Evolutionary conservation across 495 filamentous ascomycete species (phyloP).

Genomic region (Penicillium paradoxum): DNA sequence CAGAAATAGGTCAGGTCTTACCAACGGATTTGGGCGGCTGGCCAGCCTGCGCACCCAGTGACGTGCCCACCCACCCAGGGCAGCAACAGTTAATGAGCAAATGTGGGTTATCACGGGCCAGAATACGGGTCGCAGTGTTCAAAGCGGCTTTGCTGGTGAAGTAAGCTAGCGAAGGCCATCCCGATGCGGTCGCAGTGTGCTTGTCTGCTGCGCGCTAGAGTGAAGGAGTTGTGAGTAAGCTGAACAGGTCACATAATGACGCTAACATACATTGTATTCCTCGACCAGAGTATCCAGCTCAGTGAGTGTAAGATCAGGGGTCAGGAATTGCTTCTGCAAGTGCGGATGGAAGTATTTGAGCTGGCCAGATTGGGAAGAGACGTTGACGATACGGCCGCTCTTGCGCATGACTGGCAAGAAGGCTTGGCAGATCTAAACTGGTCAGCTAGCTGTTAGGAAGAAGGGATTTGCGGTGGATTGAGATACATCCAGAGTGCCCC

Average conservation of each 20-base stretch:
- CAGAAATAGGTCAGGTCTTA: not conserved
- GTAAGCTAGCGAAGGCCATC: constrained; percentile 21
- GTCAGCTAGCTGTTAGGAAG: not conserved
- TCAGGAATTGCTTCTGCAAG: constrained; percentile 2
- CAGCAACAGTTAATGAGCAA: constrained; percentile 29
- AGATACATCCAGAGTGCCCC: not conserved
- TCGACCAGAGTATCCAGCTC: not conserved
- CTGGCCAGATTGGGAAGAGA: constrained; percentile 20
- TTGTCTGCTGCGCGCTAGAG: not conserved
- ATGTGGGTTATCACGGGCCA: constrained; percentile 20
- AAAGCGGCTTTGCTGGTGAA: constrained; percentile 27
- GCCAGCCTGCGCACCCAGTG: not conserved
- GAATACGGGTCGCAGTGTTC: constrained; percentile 22
- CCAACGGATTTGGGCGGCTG: constrained; percentile 3
- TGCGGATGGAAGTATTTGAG: constrained; percentile 10
- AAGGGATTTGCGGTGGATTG: constrained; percentile 3
- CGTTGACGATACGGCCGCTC: constrained; percentile 26
- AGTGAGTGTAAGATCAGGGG: not conserved
- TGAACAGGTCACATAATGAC: not conserved
- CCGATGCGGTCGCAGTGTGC: constrained; percentile 1
- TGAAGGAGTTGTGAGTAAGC: not conserved
- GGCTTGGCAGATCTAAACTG: not conserved
- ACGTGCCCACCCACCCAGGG: constrained; percentile 30
- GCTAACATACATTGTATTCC: not conserved
- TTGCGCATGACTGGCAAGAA: constrained; percentile 9